phyloP scores from a whole-genome alignment of 192 early-diverging fungal genomes.

The Thamnidium elegans region DNA sequence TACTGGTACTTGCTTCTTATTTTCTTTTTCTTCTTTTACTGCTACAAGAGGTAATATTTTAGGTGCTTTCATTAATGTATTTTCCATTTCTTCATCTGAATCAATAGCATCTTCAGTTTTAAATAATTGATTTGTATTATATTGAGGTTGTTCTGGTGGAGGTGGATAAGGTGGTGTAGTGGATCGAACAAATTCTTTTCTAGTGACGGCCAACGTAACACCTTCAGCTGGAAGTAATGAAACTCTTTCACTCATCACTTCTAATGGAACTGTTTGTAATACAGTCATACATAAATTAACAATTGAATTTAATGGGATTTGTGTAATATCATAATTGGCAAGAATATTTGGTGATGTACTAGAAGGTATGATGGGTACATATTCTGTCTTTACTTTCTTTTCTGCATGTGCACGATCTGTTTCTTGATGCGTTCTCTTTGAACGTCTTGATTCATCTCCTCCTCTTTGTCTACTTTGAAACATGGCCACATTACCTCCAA shows the following conservation, averaged over 20 bases:
- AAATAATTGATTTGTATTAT: neutral
- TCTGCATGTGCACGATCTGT: conserved; percentile 3
- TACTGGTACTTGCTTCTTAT: neutral
- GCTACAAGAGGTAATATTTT: too few species aligned
- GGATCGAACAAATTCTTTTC: neutral
- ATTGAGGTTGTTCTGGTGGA: conserved; percentile 12
- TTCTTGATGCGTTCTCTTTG: conserved; percentile 1
- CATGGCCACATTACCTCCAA: conserved; percentile 32
- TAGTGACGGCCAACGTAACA: neutral
- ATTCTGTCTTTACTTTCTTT: conserved; percentile 12
- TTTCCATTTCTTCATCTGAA: neutral
- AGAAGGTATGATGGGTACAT: conserved; percentile 5
- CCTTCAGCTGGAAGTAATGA: conserved; percentile 5
- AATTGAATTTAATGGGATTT: conserved; percentile 29
- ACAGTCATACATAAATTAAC: conserved; percentile 33
- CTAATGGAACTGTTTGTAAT: conserved; percentile 28
- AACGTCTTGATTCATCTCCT: conserved; percentile 15
- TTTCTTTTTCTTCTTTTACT: neutral
- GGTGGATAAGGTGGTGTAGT: conserved; percentile 17
- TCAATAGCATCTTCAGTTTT: neutral
- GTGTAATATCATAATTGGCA: conserved; percentile 22
- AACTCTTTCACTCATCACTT: conserved; percentile 18
- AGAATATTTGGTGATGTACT: conserved; percentile 4
- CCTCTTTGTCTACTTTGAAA: conserved; percentile 28
- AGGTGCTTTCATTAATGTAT: neutral